Conservation (phyloP, 768 basidiomycete genomes). For the Pleurotus sapidus region DNA sequence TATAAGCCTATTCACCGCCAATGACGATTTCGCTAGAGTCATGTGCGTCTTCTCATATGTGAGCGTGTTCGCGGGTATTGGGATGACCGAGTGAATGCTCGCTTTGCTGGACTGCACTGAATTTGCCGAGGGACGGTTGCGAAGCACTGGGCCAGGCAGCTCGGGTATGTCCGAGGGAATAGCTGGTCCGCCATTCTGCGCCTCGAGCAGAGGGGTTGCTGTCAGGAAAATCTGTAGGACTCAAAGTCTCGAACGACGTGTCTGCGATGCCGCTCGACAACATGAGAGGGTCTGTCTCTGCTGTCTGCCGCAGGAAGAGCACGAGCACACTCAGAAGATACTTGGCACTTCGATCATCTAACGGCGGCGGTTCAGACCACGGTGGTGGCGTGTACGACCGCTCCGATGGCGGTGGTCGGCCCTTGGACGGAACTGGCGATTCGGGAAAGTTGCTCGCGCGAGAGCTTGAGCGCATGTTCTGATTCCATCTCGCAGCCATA, state of each 20-base stretch:
- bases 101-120: slow-evolving; percentile 34
- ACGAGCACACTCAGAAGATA: slow-evolving; percentile 84
- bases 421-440: slow-evolving; percentile 33
- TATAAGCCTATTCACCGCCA: slow-evolving; percentile 59
- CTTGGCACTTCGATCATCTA: slow-evolving; percentile 80
- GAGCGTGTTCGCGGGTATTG: slow-evolving; percentile 32
- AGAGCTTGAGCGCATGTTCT: slow-evolving; percentile 40
- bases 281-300: slow-evolving; percentile 51
- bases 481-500: slow-evolving; percentile 75
- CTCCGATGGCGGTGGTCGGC: slow-evolving; percentile 42
- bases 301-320: slow-evolving; percentile 74
- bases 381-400: slow-evolving; percentile 35
- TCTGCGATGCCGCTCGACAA: slow-evolving; percentile 61
- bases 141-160: slow-evolving; percentile 22
- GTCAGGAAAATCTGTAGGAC: slow-evolving; percentile 31
- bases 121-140: slow-evolving; percentile 39
- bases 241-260: slow-evolving; percentile 69
- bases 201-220: slow-evolving; percentile 11
- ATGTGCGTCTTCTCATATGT: slow-evolving; percentile 63
- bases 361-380: slow-evolving; percentile 65
- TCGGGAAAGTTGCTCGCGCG: slow-evolving; percentile 38
- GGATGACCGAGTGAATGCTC: slow-evolving; percentile 37
- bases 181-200: slow-evolving; percentile 11
- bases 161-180: slow-evolving; percentile 8
- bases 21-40: slow-evolving; percentile 51